Evolutionary conservation across 164 flowering plant species (phyloP), one percentile per base, ranked within the genome.

Genomic region (Dillenia suffruticosa): DNA sequence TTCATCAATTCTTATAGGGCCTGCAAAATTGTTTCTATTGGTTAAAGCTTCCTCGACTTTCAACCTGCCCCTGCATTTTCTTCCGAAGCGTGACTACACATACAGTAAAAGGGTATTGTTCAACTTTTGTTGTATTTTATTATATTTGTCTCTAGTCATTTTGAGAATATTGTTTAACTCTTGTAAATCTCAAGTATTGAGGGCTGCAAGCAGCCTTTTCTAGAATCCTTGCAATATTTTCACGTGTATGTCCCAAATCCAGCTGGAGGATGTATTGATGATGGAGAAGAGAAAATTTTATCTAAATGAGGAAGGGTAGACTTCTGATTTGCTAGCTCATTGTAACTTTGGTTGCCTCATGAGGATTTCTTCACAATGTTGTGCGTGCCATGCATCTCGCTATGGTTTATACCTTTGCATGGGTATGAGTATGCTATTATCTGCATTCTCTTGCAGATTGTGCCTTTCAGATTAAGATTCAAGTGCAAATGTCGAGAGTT

Each of bases 31-130:
- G 80, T 94, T 91, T 80, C 72, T 94, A 54, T 69, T 94, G 76
- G 87, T 88, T 43, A 82, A 84, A 82, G 99, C 96, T 72, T 92
- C 96, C 26, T 65, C 83, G 65, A 77, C 88, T 51, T 66, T 88
- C 59, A 88, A 66, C 68, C 61, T 82, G 77, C 90, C 97, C 40
- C 68, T 70, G 59, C 96, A 91, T 85, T 94, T 94, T 77, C 96
- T 94, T 69, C 97, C 96, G 51, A 91, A 88, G 71, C 93, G 96
- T n/a, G 99, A 88, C 26, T 88, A 85, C 82, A 84, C 67, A 70
- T 84, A 76, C 77, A 79, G 64, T 77, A 94, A 79, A 62, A 91
- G 86, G 97, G 97, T 91, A 77, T 13, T 52, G 55, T 13, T 5
- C 22, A 26, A 19, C 16, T 52, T 17, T 52, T 0, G 11, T 52